phyloP scores from a whole-genome alignment of 495 filamentous ascomycete species.

The Durotheca rogersii region DNA sequence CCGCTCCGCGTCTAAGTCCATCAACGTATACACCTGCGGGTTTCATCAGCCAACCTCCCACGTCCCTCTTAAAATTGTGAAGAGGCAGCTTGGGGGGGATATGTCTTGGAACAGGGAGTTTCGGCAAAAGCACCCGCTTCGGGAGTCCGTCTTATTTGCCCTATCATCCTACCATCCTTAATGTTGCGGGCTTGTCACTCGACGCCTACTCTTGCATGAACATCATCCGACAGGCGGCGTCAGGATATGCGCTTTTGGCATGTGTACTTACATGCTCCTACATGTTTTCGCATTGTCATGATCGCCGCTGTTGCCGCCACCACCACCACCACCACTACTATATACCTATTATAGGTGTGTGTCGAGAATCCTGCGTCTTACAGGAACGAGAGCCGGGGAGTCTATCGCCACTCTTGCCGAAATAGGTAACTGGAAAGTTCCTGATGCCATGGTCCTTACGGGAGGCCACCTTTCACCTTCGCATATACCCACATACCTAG shows the following conservation, averaged over 20 bases:
- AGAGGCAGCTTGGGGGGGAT: too few species aligned
- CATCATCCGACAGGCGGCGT: not conserved
- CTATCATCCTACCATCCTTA: not conserved
- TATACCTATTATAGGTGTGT: too few species aligned
- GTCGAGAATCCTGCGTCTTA: not conserved
- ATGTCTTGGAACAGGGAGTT: not conserved
- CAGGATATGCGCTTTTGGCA: not conserved
- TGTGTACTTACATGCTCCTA: not conserved
- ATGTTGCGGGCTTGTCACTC: not conserved
- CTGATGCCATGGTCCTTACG: too few species aligned
- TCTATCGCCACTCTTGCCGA: not conserved
- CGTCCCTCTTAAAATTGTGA: too few species aligned
- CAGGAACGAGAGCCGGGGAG: not conserved
- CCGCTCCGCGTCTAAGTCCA: too few species aligned
- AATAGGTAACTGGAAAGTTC: not conserved
- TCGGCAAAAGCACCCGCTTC: too few species aligned
- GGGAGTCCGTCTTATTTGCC: too few species aligned
- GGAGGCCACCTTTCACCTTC: too few species aligned
- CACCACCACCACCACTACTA: not conserved
- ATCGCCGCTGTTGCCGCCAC: not conserved
- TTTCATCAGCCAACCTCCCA: too few species aligned
- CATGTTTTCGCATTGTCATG: too few species aligned
- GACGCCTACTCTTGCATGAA: not conserved
- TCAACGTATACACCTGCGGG: too few species aligned
- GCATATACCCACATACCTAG: too few species aligned